These are phyloP conservation scores for Phytophthora vignae DNA, from an alignment of 352 stramenopile genomes.

Conservation along the genomic window DNA sequence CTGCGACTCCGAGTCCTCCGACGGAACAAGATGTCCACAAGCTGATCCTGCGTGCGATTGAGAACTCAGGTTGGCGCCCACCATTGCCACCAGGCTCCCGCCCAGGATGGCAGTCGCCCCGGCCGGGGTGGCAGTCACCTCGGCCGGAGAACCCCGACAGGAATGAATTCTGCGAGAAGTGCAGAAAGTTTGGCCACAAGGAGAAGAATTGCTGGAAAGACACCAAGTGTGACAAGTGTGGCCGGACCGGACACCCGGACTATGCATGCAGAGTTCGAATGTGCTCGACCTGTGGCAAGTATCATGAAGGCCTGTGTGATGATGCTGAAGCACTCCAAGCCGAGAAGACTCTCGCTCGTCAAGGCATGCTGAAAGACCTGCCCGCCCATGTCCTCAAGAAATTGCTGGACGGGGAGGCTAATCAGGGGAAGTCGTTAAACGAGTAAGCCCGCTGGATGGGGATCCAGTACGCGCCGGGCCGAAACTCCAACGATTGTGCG, in stretches of 20 bases:
- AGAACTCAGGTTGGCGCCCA: neutral
- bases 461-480: constrained; percentile 21
- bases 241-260: neutral
- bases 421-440: constrained; percentile 22
- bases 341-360: neutral
- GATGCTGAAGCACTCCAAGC: neutral
- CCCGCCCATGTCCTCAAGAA: neutral
- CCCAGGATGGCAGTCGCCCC: neutral
- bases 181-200: neutral
- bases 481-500: constrained; percentile 13
- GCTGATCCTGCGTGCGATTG: neutral
- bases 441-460: constrained; percentile 23
- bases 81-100: neutral
- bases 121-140: neutral
- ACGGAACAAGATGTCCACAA: neutral
- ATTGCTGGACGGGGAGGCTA: neutral
- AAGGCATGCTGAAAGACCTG: constrained; percentile 2
- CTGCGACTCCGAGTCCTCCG: neutral
- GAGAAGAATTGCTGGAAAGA: constrained; percentile 3
- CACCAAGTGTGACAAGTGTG: too few relatives aligned
- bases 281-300: neutral
- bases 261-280: neutral
- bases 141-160: neutral
- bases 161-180: neutral
- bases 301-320: neutral